Conservation (phyloP, 306 rosid genomes). For the Pyrus bretschneideri region DNA sequence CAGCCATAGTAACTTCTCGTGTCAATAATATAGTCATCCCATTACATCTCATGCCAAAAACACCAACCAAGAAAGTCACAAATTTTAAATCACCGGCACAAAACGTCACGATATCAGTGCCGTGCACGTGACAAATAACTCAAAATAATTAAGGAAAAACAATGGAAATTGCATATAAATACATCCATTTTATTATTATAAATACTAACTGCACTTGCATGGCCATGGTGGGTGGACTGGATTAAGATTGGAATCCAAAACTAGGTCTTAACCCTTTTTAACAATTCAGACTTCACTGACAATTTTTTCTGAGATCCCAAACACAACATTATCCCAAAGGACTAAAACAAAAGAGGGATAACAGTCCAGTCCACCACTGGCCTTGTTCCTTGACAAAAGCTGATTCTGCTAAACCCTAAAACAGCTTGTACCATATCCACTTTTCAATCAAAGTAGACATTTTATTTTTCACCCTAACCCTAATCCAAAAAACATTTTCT, state of each 20-base stretch:
- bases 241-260: conserved; percentile 6
- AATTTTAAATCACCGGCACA: no score
- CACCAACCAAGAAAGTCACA: no score
- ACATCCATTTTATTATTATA: not conserved
- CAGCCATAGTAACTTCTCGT: no score
- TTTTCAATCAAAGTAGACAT: not conserved
- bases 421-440: not conserved
- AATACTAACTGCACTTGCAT: not conserved
- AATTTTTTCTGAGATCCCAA: not conserved
- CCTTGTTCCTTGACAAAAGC: not conserved
- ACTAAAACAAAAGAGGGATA: conserved; percentile 3
- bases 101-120: rapidly evolving
- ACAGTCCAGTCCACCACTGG: conserved; percentile 1
- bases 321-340: not conserved
- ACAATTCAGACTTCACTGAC: not conserved
- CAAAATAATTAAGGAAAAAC: not conserved
- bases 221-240: not conserved
- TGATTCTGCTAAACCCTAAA: not conserved
- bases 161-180: not conserved
- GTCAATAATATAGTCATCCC: no score
- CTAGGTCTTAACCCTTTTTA: not conserved
- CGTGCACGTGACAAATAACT: not conserved
- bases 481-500: conserved; percentile 14
- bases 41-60: not conserved
- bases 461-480: conserved; percentile 7